These are phyloP conservation scores for Saccharata proteae DNA, from an alignment of 2,329 filamentous ascomycete genomes.

Conservation along the genomic window DNA sequence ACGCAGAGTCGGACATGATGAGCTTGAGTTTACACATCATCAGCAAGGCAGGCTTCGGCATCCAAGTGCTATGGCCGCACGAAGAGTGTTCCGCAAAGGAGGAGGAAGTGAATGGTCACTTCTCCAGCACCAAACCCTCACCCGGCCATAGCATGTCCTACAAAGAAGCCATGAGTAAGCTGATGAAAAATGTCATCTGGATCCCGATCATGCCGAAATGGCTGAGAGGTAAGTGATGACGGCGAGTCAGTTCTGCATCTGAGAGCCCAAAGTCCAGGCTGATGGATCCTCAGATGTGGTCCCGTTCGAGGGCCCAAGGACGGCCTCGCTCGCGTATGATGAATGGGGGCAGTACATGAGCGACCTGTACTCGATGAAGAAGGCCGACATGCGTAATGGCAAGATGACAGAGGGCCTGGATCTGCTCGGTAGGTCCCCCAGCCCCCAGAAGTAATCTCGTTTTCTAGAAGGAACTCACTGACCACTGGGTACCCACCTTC, in stretches of 20 bases:
- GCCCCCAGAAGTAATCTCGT: no score
- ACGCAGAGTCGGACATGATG: conserved; percentile 55
- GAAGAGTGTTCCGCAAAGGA: conserved; percentile 35
- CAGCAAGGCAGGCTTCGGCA: conserved; percentile 60
- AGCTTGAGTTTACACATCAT: conserved; percentile 46
- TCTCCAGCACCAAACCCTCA: conserved; percentile 22
- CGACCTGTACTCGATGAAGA: conserved; percentile 54
- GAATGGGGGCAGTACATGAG: conserved; percentile 61
- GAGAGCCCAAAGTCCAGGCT: background rate
- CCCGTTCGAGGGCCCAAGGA: conserved; percentile 7
- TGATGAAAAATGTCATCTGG: conserved; percentile 52
- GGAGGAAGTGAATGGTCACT: conserved; percentile 13
- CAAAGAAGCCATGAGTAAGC: conserved; percentile 46
- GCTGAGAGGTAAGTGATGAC: conserved; percentile 36
- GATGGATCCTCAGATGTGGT: conserved; percentile 1
- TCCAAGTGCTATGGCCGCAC: conserved; percentile 44
- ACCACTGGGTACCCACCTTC: conserved; percentile 28
- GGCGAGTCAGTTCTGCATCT: conserved; percentile 29
- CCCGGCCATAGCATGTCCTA: conserved; percentile 46
- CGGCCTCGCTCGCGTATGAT: conserved; percentile 7
- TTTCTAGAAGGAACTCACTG: conserved; percentile 13
- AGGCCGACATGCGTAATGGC: conserved; percentile 27
- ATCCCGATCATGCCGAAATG: conserved; percentile 49
- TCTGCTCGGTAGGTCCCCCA: conserved; percentile 36
- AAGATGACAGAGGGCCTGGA: conserved; percentile 37